phyloP scores from a whole-genome alignment of 2,329 filamentous ascomycete species.

The Colletotrichum echinochloae region DNA sequence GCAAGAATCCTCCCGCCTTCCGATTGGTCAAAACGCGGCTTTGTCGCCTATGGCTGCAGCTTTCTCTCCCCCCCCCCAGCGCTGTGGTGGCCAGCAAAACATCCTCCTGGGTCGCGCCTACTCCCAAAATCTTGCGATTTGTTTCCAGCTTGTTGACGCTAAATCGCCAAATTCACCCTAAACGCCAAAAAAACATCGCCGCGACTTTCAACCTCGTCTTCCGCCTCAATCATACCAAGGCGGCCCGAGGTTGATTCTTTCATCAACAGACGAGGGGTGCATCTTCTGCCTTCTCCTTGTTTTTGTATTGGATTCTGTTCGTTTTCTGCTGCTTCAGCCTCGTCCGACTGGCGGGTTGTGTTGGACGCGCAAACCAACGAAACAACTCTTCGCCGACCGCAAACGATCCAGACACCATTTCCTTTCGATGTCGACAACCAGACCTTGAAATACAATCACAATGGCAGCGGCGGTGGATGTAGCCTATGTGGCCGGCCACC shows the following conservation, averaged over 20 bases:
- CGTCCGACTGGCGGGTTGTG: conserved; percentile 12
- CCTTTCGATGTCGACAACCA: conserved; percentile 31
- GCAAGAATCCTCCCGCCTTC: background rate
- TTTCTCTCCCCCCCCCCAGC: conserved; percentile 3
- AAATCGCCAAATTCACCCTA: conserved; percentile 13
- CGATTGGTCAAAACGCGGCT: conserved; percentile 24
- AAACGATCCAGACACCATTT: background rate
- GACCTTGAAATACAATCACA: conserved; percentile 39
- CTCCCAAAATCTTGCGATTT: conserved; percentile 34
- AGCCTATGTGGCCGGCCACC: conserved; percentile 78
- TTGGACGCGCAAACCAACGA: conserved; percentile 25
- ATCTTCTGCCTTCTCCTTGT: background rate
- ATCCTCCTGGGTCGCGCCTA: conserved; percentile 28
- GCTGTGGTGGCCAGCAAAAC: conserved; percentile 23
- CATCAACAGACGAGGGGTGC: background rate
- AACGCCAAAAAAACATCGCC: too few relatives aligned
- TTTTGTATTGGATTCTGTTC: too few relatives aligned
- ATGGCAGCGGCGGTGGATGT: conserved; percentile 71
- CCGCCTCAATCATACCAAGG: conserved; percentile 4
- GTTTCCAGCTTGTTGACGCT: conserved; percentile 11
- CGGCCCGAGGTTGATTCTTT: background rate
- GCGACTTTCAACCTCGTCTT: background rate
- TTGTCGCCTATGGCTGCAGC: conserved; percentile 22
- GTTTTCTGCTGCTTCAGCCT: background rate
- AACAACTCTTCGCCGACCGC: background rate